A percentile compares a stretch with the other conserved stretches of the same genome.
phyloP scores from a whole-genome alignment of 805 yeast species.

The Clavispora carvajalis region DNA sequence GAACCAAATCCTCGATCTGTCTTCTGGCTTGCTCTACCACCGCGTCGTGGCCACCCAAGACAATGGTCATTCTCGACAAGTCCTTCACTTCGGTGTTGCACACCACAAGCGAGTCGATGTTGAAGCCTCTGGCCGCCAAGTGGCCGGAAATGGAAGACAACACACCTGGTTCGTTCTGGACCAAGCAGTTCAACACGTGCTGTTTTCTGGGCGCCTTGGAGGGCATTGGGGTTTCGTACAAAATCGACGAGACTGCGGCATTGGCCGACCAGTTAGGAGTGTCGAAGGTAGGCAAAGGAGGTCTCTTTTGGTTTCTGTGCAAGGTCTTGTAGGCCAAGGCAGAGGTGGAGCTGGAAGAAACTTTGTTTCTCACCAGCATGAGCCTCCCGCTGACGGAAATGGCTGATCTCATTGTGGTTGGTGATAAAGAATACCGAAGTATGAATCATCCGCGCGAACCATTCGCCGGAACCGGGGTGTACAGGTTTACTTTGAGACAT shows the following conservation, averaged over 20 bases:
- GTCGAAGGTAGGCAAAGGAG: conserved; percentile 88
- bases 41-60: conserved; percentile 89
- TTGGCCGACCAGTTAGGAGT: conserved; percentile 95
- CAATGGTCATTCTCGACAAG: conserved; percentile 94
- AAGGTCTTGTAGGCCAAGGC: conserved; percentile 92
- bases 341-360: conserved; percentile 66
- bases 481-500: background rate
- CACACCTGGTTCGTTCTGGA: conserved; percentile 98
- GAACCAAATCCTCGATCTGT: conserved; percentile 95
- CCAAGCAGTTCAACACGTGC: conserved; percentile 93
- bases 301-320: conserved; percentile 80
- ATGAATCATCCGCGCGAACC: conserved; percentile 1
- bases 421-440: background rate
- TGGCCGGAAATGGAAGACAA: conserved; percentile 89
- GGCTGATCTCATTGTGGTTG: conserved; percentile 4
- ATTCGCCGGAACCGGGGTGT: conserved; percentile 1
- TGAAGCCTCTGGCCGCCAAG: conserved; percentile 96
- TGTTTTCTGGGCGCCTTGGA: conserved; percentile 61
- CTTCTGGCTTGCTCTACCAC: conserved; percentile 97
- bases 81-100: conserved; percentile 95
- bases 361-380: conserved; percentile 14
- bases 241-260: conserved; percentile 91
- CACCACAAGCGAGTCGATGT: conserved; percentile 94
- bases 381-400: conserved; percentile 4
- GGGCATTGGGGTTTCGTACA: conserved; percentile 82